phyloP scores from a whole-genome alignment of 1,139 yeast species.

The Blastobotrys malaysiensis region DNA sequence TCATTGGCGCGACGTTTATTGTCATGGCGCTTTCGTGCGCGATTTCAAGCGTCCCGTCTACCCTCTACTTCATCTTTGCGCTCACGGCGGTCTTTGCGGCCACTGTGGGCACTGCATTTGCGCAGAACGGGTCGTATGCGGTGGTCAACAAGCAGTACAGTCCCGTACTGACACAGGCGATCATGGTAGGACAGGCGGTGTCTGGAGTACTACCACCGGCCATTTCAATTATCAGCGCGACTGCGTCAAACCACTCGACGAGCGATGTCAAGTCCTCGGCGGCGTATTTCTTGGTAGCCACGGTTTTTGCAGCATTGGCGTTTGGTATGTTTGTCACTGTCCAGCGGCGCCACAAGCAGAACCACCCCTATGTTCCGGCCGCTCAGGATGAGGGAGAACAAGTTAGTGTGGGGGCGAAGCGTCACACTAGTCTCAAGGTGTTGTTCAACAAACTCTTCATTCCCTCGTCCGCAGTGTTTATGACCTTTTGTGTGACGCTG shows the following conservation, averaged over 20 bases:
- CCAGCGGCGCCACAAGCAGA: neutral
- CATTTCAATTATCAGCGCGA: conserved; percentile 56
- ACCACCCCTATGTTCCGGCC: neutral
- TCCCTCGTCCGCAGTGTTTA: conserved; percentile 65
- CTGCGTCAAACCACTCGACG: conserved; percentile 9
- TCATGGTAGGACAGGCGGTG: conserved; percentile 91
- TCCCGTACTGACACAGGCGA: conserved; percentile 74
- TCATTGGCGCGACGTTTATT: conserved; percentile 54
- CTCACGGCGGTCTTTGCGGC: conserved; percentile 43
- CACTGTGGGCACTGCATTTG: conserved; percentile 49
- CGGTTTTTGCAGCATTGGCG: conserved; percentile 52
- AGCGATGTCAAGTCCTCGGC: conserved; percentile 13
- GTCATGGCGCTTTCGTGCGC: conserved; percentile 37
- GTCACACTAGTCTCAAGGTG: conserved; percentile 43
- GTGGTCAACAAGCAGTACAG: conserved; percentile 68
- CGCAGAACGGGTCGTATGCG: conserved; percentile 91
- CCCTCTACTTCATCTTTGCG: conserved; percentile 38
- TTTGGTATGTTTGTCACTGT: conserved; percentile 24
- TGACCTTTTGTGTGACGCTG: conserved; percentile 71
- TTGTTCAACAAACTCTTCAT: conserved; percentile 55
- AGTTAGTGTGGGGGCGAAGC: conserved; percentile 8
- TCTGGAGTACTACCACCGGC: conserved; percentile 89
- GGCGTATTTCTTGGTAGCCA: conserved; percentile 64
- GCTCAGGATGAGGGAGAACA: conserved; percentile 4
- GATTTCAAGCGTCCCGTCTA: conserved; percentile 38